Conservation (phyloP, 1,284 basidiomycete species). For the Trichosporon inkin region DNA sequence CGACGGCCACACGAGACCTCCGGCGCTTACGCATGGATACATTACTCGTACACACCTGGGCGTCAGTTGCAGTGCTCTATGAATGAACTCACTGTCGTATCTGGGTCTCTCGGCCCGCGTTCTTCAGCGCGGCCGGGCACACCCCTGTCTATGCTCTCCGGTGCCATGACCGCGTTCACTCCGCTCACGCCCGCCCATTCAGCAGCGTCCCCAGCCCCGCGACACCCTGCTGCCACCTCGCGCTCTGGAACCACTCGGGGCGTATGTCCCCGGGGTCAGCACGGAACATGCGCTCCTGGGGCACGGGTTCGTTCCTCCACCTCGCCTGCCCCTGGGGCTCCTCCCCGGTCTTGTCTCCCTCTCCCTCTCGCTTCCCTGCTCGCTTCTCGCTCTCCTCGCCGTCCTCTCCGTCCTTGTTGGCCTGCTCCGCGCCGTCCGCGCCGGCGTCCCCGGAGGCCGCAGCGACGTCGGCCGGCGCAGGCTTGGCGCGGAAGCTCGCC, state of each 20-base stretch:
- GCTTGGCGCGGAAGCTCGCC: constrained; percentile 28
- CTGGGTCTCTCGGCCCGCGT: neutral
- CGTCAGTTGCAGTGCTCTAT: neutral
- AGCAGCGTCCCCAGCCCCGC: constrained; percentile 39
- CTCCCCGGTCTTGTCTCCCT: too few species aligned
- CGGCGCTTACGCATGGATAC: neutral
- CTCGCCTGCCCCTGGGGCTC: too few species aligned
- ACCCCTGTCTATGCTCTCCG: neutral
- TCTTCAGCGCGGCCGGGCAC: too few species aligned
- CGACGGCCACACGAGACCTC: neutral
- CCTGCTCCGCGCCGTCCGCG: neutral
- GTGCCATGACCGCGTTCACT: neutral
- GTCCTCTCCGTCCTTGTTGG: neutral
- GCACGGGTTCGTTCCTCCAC: constrained; percentile 18
- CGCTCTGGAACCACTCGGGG: constrained; percentile 36
- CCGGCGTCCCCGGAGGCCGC: neutral
- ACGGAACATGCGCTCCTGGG: constrained; percentile 34
- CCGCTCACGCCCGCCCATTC: constrained; percentile 10
- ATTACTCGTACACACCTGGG: neutral
- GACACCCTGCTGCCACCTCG: constrained; percentile 36
- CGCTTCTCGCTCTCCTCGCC: too few species aligned
- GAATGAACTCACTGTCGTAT: neutral
- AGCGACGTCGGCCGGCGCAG: neutral
- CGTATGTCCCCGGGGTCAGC: constrained; percentile 38
- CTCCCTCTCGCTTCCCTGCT: neutral